phyloP scores from a whole-genome alignment of 2,329 filamentous ascomycete genomes.

The Talaromyces sp. region DNA sequence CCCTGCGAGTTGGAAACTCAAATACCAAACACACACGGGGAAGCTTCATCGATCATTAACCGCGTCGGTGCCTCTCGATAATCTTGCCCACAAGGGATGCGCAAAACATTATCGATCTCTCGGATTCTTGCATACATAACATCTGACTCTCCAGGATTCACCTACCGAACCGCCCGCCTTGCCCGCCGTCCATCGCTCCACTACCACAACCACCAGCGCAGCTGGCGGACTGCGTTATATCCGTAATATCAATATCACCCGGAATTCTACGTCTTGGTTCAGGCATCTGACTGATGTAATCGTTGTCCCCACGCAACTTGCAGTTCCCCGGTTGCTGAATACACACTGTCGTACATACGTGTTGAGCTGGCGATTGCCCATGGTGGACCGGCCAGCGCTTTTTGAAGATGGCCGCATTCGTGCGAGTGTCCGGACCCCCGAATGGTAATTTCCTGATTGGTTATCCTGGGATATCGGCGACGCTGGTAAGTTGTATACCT shows the following conservation, averaged over 20 bases:
- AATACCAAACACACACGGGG: not conserved
- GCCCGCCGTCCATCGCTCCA: slow-evolving; percentile 2
- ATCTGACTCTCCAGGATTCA: slow-evolving; percentile 1
- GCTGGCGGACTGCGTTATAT: not conserved
- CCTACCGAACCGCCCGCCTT: not conserved
- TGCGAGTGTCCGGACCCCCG: slow-evolving; percentile 94
- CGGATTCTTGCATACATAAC: not conserved
- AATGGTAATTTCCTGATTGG: slow-evolving; percentile 97
- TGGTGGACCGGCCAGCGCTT: slow-evolving; percentile 41
- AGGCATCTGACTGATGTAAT: slow-evolving; percentile 2
- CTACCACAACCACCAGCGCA: not conserved
- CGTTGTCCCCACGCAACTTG: not conserved
- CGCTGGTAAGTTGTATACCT: slow-evolving; percentile 66
- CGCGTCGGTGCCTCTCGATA: not conserved
- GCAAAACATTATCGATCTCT: not conserved
- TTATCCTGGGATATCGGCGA: slow-evolving; percentile 96
- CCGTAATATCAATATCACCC: not conserved
- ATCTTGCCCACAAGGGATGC: not conserved
- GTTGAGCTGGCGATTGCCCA: slow-evolving; percentile 27
- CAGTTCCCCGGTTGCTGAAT: not conserved
- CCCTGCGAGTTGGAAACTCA: not conserved
- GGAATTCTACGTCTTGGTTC: not conserved
- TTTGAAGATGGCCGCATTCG: slow-evolving; percentile 69
- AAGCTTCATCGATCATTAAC: not conserved
- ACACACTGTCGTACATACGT: not conserved